Conservation (phyloP, 225 moss, liverwort and hornwort species). For the Lunularia cruciata region DNA sequence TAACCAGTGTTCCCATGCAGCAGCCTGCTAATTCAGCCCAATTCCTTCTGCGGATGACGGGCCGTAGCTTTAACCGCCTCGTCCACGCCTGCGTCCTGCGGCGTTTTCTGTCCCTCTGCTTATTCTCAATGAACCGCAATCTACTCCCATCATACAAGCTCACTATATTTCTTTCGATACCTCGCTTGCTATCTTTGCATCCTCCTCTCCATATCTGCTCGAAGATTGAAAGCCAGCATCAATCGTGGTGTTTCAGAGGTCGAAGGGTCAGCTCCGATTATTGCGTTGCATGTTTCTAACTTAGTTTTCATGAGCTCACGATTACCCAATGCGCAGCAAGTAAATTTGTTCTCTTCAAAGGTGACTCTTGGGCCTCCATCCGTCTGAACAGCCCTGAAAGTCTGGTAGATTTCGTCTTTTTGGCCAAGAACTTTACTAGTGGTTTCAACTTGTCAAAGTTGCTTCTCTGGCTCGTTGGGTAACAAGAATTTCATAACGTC, state of each 20-base stretch:
- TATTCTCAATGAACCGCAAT: not conserved
- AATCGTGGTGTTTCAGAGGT: not conserved
- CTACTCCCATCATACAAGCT: not conserved
- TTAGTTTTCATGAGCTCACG: too few relatives aligned
- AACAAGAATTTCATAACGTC: too few relatives aligned
- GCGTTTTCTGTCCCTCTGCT: not conserved
- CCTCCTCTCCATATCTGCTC: slow-evolving; percentile 7
- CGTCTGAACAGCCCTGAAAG: too few relatives aligned
- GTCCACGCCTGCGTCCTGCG: not conserved
- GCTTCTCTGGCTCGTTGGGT: too few relatives aligned
- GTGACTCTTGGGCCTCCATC: too few relatives aligned
- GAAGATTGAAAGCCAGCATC: not conserved
- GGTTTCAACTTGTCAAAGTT: too few relatives aligned
- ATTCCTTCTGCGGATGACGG: not conserved
- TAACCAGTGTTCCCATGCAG: not conserved
- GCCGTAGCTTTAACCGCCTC: slow-evolving; percentile 13
- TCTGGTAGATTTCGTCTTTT: too few relatives aligned
- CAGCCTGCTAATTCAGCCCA: not conserved
- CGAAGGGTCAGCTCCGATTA: not conserved
- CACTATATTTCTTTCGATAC: not conserved
- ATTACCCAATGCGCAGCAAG: too few relatives aligned
- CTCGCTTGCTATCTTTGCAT: slow-evolving; percentile 15
- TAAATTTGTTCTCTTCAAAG: too few relatives aligned
- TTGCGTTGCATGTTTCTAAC: too few relatives aligned
- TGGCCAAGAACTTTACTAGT: too few relatives aligned